A percentile compares a stretch with the other conserved stretches of the same genome.
These are phyloP conservation scores for Kodamaea kaohsiungensis DNA, from an alignment of 805 yeast species.

Conservation along the genomic window DNA sequence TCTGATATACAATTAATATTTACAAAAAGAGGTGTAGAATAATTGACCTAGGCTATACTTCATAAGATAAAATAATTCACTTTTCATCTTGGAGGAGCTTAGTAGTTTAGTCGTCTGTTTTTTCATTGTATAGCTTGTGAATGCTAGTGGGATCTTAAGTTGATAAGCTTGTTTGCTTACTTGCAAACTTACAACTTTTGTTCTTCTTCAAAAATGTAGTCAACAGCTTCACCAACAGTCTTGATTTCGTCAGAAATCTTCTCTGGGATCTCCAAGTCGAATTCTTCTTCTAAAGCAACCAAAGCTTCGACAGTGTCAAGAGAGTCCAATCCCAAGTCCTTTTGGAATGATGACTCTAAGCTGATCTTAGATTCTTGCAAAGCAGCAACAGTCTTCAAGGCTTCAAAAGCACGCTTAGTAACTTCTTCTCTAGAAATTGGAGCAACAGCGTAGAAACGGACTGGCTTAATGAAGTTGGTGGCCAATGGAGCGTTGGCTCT, in stretches of 20 bases:
- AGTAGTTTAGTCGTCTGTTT: neutral
- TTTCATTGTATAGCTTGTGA: neutral
- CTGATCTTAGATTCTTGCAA: conserved; percentile 46
- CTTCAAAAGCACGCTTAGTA: conserved; percentile 77
- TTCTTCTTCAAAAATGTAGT: conserved; percentile 73
- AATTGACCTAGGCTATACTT: neutral
- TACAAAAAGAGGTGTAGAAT: neutral
- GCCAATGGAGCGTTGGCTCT: conserved; percentile 26
- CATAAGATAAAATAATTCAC: neutral
- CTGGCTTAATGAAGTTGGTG: conserved; percentile 29
- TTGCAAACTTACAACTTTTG: conserved; percentile 38
- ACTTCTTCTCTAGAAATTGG: conserved; percentile 77
- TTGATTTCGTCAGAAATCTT: conserved; percentile 91
- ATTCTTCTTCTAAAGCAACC: conserved; percentile 92
- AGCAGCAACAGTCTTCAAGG: conserved; percentile 58
- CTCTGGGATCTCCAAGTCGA: conserved; percentile 82
- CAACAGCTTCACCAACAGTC: conserved; percentile 91
- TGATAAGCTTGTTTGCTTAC: no score
- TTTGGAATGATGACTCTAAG: conserved; percentile 55
- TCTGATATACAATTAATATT: neutral
- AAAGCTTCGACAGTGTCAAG: conserved; percentile 93
- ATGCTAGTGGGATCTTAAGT: neutral
- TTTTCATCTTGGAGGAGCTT: neutral
- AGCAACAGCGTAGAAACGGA: conserved; percentile 60
- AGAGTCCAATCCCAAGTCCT: conserved; percentile 87